These are phyloP conservation scores for Backusella morwellensis DNA, from an alignment of 192 early-diverging fungal genomes.

Conservation along the genomic window DNA sequence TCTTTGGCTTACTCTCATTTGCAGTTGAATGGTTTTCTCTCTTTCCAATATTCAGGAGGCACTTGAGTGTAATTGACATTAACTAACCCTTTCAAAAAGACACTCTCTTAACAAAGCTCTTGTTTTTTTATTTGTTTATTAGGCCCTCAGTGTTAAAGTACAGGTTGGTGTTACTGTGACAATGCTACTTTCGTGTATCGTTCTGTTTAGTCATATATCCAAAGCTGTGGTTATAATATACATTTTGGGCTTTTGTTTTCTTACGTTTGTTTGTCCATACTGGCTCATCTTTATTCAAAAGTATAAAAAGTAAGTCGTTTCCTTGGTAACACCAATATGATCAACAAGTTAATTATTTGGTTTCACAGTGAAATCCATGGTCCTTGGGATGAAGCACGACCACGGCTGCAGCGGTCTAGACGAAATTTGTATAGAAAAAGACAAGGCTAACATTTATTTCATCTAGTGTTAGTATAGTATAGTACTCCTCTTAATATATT, in stretches of 20 bases:
- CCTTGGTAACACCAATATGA: neutral
- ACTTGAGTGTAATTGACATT: conserved; percentile 54
- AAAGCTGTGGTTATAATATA: conserved; percentile 67
- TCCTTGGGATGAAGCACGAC: conserved; percentile 95
- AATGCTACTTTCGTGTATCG: conserved; percentile 58
- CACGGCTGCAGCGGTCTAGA: conserved; percentile 56
- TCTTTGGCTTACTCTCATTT: conserved; percentile 85
- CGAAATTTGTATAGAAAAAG: conserved; percentile 25
- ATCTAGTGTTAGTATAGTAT: neutral
- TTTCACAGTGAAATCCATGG: conserved; percentile 84
- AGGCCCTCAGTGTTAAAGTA: neutral
- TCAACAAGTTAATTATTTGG: conserved; percentile 8
- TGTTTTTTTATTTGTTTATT: neutral
- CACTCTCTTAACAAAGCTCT: neutral
- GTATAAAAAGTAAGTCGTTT: conserved; percentile 84
- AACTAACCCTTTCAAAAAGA: neutral
- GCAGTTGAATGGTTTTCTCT: conserved; percentile 91
- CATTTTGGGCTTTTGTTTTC: conserved; percentile 68
- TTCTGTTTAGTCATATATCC: conserved; percentile 68
- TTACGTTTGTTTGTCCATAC: conserved; percentile 85
- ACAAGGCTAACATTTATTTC: neutral
- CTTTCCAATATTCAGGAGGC: conserved; percentile 89
- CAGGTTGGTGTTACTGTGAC: conserved; percentile 55
- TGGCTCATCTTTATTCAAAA: conserved; percentile 92
- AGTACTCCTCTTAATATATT: neutral